Evolutionary conservation across 805 yeast species (phyloP).

Genomic region (Ascoidea rubescens): DNA sequence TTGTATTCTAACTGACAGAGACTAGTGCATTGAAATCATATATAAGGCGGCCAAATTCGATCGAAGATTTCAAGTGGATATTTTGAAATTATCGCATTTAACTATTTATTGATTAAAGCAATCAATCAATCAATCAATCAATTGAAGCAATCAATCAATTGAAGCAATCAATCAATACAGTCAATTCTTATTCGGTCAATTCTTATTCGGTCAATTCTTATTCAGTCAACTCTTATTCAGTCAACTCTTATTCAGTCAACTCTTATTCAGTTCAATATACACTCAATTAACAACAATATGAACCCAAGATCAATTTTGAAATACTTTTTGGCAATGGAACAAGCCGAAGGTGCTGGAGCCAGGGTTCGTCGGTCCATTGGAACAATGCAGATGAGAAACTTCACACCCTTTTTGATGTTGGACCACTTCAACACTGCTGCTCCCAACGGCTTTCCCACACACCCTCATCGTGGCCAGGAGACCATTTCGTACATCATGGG

Average conservation of each 20-base stretch:
- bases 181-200: no score
- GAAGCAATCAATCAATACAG: no score
- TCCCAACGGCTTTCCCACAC: constrained; percentile 63
- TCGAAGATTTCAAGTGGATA: no score
- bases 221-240: no score
- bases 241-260: neutral
- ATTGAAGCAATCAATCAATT: no score
- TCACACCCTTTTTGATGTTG: constrained; percentile 69
- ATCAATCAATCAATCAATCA: no score
- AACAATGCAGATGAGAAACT: constrained; percentile 48
- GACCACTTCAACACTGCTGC: constrained; percentile 61
- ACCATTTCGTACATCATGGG: constrained; percentile 56
- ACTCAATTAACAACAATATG: constrained; percentile 1
- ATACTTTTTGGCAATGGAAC: constrained; percentile 46
- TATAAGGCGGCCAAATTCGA: no score
- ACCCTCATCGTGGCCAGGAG: constrained; percentile 75
- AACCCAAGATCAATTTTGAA: constrained; percentile 32
- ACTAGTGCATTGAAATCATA: no score
- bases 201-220: no score
- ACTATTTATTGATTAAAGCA: no score
- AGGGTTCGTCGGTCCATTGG: constrained; percentile 74
- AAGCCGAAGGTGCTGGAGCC: constrained; percentile 84
- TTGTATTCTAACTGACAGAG: no score
- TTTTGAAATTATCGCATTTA: no score
- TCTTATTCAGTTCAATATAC: neutral